Percentiles rank a stretch among this genome's conserved stretches.
Conservation (phyloP, 208 protist genomes). For the Trypanosoma platydactyli region DNA sequence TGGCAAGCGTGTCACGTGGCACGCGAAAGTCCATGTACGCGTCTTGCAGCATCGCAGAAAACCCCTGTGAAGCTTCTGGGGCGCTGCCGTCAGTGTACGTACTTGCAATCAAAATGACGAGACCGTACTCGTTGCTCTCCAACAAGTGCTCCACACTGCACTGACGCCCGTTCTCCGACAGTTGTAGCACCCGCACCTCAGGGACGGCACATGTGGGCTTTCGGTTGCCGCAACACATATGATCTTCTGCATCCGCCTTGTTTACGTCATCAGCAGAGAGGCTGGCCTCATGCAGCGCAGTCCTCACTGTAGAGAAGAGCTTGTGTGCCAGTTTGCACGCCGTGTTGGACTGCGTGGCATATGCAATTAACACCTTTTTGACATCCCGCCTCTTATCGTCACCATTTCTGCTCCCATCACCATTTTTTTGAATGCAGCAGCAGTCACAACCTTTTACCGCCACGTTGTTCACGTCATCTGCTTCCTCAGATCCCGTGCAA, state of each 20-base stretch:
- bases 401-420: conserved; percentile 7
- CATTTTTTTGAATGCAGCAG: conserved; percentile 1
- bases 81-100: conserved; percentile 80
- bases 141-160: conserved; percentile 57
- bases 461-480: background rate
- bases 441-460: background rate
- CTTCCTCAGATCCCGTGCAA: background rate
- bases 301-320: conserved; percentile 41
- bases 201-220: background rate
- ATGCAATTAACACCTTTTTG: conserved; percentile 63
- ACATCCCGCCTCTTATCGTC: conserved; percentile 17
- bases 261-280: background rate
- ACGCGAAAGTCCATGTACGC: conserved; percentile 83
- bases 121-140: conserved; percentile 33
- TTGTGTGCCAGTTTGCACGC: conserved; percentile 62
- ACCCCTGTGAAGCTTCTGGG: conserved; percentile 56
- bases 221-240: background rate
- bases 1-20: conserved; percentile 47
- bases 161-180: conserved; percentile 24
- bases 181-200: conserved; percentile 21
- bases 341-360: conserved; percentile 64
- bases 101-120: conserved; percentile 76
- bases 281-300: conserved; percentile 11
- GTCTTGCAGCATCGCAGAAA: conserved; percentile 75
- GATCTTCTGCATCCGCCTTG: background rate